Percentiles rank a stretch among this genome's conserved stretches.
phyloP scores from a whole-genome alignment of 1,139 yeast species.

The Yamadazyma sp. region DNA sequence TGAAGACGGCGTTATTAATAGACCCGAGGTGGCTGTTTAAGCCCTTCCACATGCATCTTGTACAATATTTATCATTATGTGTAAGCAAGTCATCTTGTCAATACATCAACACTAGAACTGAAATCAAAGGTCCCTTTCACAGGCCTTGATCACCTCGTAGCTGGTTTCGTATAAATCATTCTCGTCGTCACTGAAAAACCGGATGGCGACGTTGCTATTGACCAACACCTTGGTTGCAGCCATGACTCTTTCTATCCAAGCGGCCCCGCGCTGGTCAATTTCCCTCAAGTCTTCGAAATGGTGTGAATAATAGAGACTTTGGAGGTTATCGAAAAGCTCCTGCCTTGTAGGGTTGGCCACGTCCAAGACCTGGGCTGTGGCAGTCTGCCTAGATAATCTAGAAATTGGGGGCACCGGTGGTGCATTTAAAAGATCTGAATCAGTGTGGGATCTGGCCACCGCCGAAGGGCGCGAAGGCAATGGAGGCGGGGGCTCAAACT shows the following conservation, averaged over 20 bases:
- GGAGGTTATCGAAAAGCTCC: conserved; percentile 20
- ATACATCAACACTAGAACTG: neutral
- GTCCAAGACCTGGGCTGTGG: conserved; percentile 4
- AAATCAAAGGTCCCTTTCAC: too few species aligned
- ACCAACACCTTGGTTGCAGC: conserved; percentile 39
- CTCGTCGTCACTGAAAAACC: conserved; percentile 40
- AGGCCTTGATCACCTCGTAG: conserved; percentile 11
- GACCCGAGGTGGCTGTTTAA: neutral
- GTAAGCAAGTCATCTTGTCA: neutral
- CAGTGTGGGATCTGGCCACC: conserved; percentile 10
- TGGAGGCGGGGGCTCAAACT: conserved; percentile 1
- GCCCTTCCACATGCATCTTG: conserved; percentile 2
- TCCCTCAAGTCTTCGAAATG: conserved; percentile 37
- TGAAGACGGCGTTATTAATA: neutral
- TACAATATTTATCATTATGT: conserved; percentile 3
- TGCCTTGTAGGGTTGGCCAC: conserved; percentile 14
- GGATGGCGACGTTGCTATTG: conserved; percentile 34
- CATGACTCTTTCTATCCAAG: conserved; percentile 48
- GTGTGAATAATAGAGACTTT: conserved; percentile 26
- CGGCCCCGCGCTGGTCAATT: conserved; percentile 47
- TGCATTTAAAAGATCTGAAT: conserved; percentile 10
- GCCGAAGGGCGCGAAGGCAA: conserved; percentile 2
- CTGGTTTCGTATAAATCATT: conserved; percentile 27
- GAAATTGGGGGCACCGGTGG: conserved; percentile 17
- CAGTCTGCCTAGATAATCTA: conserved; percentile 15